These are phyloP conservation scores for Pyricularia grisea DNA, from an alignment of 2,329 filamentous ascomycete genomes.

Conservation along the genomic window DNA sequence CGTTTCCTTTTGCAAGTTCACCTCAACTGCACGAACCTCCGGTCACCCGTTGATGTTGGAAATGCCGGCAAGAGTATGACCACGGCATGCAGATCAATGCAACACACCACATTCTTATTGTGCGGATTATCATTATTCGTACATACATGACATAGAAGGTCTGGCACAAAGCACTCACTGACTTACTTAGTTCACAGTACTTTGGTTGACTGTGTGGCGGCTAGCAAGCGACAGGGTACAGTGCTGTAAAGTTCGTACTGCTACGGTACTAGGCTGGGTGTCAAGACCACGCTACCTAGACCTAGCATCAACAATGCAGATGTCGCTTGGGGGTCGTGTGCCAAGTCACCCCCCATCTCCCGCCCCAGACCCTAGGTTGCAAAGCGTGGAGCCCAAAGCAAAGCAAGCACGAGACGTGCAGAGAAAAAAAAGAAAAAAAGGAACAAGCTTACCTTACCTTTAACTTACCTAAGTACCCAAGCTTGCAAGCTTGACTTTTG, in stretches of 20 bases:
- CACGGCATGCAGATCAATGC: background rate
- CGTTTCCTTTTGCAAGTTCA: background rate
- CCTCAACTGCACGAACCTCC: background rate
- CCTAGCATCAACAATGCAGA: background rate
- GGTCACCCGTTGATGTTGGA: background rate
- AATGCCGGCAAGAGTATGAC: background rate
- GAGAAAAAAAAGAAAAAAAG: background rate
- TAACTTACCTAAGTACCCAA: background rate
- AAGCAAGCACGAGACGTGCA: background rate
- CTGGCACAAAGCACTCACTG: background rate
- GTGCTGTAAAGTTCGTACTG: no score
- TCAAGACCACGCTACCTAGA: background rate
- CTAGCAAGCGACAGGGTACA: background rate
- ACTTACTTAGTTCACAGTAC: background rate
- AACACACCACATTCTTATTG: background rate
- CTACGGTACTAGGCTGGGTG: background rate
- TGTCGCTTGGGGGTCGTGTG: background rate
- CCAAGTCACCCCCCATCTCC: background rate
- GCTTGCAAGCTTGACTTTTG: background rate
- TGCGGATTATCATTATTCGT: background rate
- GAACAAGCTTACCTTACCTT: background rate
- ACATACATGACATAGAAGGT: background rate
- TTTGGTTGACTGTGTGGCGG: background rate
- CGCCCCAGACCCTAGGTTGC: background rate
- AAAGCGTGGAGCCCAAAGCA: background rate